Evolutionary conservation across 1,139 yeast genomes (phyloP), one percentile per base, ranked within the genome.

Genomic region (Arxiozyma slooffiae): DNA sequence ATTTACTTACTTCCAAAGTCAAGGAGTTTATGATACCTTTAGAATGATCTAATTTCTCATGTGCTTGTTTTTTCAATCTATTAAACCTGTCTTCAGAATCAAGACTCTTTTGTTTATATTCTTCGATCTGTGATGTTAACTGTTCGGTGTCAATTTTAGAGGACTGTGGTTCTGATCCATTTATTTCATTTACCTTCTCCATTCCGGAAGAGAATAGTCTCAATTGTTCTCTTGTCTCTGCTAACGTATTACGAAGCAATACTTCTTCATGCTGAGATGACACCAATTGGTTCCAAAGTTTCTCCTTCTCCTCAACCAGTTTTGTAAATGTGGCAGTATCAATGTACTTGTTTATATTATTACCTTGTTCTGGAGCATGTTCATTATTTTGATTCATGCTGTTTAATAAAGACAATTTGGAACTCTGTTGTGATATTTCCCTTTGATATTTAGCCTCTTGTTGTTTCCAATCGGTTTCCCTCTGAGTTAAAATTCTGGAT

Each of bases 21-120:
- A 64, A 48, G 18, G 61, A 51, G 39, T 62, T 64, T 46, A 61
- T 67, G 26, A 63, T 66, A 21, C 52, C 53, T 48, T 64, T 67
- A 20, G 65, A 70, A 22, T 66, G 60, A 48, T 66, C 67, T 41
- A 72, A 65, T 53, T 71, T 76, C 36, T 69, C 72, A 47, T 67
- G 70, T 0, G 72, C 68, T 55, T 58, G 63, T 52, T 50, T 56
- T 51, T 54, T 60, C 48, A 71, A 48, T 66, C 68, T 59, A 55
- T 68, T 64, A 60, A 58, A 68, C 50, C 63, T 67, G 56, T 65
- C 71, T 48, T 64, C 55, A 37, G 66, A 50, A 46, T 59, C 68
- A 1, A 40, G 55, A 52, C 65, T 64, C 38, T 64, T 61, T 42
- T 55, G 60, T 16, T 58, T 52, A 36, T 36, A 45, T 23, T 49